A percentile compares a stretch with the other conserved stretches of the same genome.
Evolutionary conservation across 148 eudicot species (phyloP).

Genomic region (Silene latifolia): DNA sequence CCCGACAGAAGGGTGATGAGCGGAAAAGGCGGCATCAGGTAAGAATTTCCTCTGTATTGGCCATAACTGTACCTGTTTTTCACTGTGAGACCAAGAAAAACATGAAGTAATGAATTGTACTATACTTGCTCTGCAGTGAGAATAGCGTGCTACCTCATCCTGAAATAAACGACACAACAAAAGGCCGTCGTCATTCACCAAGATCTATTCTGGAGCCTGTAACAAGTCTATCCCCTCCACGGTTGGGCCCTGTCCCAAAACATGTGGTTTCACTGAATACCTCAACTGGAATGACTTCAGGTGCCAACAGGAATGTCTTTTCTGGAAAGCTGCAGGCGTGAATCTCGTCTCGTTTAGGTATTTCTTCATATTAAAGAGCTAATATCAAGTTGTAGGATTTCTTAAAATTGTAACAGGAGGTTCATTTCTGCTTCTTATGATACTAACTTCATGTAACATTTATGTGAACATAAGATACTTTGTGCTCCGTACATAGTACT

Average conservation of each 20-base stretch:
- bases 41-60: slow-evolving; percentile 25
- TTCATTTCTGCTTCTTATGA: not conserved
- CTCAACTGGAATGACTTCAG: not conserved
- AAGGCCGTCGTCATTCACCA: slow-evolving; percentile 24
- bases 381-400: no score
- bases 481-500: not conserved
- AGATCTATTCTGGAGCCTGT: slow-evolving; percentile 38
- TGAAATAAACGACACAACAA: slow-evolving; percentile 29
- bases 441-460: not conserved
- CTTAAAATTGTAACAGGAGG: not conserved
- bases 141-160: slow-evolving; percentile 25
- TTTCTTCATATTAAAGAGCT: not conserved
- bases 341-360: not conserved
- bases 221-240: slow-evolving; percentile 22
- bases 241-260: slow-evolving; percentile 16
- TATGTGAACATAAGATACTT: not conserved
- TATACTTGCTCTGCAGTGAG: slow-evolving; percentile 37
- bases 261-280: slow-evolving; percentile 16
- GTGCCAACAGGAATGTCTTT: slow-evolving; percentile 7
- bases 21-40: slow-evolving; percentile 43
- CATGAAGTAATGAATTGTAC: not conserved
- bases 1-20: slow-evolving; percentile 25
- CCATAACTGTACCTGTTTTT: slow-evolving; percentile 6
- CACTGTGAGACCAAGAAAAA: not conserved
- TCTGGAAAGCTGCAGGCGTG: slow-evolving; percentile 3